Percentiles rank a stretch among this genome's conserved stretches.
Conservation (phyloP, 176 grass and related monocot genomes). For the Hordeum vulgare region MorexV3_pseudomolecules_assembly NC_058521.1:483533340-483533839, state of each 20-base stretch:
- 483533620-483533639: not conserved
- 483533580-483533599: not conserved
- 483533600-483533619: not conserved
- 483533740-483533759: not conserved
- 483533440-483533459: not conserved
- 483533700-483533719: not conserved
- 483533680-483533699: not conserved
- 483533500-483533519: not conserved
- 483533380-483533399: not conserved
- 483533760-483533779: not conserved
- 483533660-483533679: not conserved
- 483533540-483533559: not conserved
- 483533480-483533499: not conserved
- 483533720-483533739: not conserved
- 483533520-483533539: not conserved
- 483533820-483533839: not conserved
- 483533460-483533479: conserved; percentile 7
- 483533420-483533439: not conserved
- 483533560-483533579: not conserved
- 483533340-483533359: conserved; percentile 7
- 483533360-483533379: not conserved
- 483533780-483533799: not conserved
- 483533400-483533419: not conserved
- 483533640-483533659: not conserved
- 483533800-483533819: not conserved